Base-by-base conservation (phyloP, 2,329 filamentous ascomycete species). In the Beauveria rudraprayagi region DNA sequence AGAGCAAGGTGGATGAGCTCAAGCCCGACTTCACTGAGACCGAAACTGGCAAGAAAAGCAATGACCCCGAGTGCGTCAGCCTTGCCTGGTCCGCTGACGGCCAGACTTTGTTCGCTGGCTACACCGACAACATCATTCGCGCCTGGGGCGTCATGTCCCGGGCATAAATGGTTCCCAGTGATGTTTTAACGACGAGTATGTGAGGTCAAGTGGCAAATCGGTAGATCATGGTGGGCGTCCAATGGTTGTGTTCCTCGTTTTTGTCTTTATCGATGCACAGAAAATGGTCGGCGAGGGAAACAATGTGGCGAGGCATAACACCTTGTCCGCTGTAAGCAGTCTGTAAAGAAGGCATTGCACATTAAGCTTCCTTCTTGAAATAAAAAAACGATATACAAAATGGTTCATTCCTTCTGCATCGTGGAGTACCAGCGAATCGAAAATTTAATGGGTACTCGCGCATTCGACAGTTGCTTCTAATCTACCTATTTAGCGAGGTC, bases 1-100 rank as follows among this genome's bases (percentile, higher is more conserved):
- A 99, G 92, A 95, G 89, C 89, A 97, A 97, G 90, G 93, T 97
- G 76, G 93, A 97, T 74, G 94, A 97, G 88, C 88, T 99, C 80
- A 97, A 96, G 89, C 93, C 93, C 70, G 94, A 99, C 80, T 97
- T 94, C 84, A 84, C 92, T 76, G 96, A 92, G 83, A 82, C 90
- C 74, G 86, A 92, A 77, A 89, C 92, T 77, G 91, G 92, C 83
- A 96, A 96, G 91, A 97, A 97, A 91, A 92, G 89, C 87, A 88
- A 92, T 77, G 93, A 97, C 82, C 94, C 94, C 72, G 93, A 97
- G 88, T 97, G 93, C 80, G 88, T 99, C 75, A 91, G 86, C 77
- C 85, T 99, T 81, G 93, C 93, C 77, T 99, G 94, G 94, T 91
- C 87, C 77, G 93, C 92, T 76, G 94, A 99, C 75, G 94, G 94